A percentile compares a stretch with the other conserved stretches of the same genome.
phyloP scores from a whole-genome alignment of 495 filamentous ascomycete genomes.

The Aspergillus hancockii region DNA sequence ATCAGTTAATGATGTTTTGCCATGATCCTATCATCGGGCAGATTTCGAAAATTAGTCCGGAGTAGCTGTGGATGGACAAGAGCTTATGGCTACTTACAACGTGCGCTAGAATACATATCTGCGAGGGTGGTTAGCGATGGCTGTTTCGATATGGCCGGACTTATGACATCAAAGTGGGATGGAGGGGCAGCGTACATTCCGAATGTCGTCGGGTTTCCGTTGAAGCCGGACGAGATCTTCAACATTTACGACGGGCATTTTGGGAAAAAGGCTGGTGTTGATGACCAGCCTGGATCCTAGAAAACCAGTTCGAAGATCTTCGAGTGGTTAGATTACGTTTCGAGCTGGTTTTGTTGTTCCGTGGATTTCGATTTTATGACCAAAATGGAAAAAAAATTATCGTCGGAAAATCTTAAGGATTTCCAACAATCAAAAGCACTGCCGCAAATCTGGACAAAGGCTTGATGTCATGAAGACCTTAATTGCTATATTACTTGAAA shows the following conservation, averaged over 20 bases:
- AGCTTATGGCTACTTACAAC: conserved; percentile 62
- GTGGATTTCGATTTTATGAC: conserved; percentile 3
- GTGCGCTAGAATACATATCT: conserved; percentile 98
- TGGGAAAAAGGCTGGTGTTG: conserved; percentile 29
- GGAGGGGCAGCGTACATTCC: conserved; percentile 68
- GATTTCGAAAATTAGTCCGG: conserved; percentile 12
- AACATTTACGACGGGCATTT: conserved; percentile 85
- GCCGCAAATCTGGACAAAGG: background rate
- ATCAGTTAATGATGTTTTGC: conserved; percentile 97
- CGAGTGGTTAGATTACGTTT: background rate
- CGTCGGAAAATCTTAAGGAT: conserved; percentile 4
- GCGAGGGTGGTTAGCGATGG: conserved; percentile 32
- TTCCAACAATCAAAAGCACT: background rate
- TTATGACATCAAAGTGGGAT: conserved; percentile 35
- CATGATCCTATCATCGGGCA: conserved; percentile 67
- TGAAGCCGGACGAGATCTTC: conserved; percentile 86
- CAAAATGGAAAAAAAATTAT: conserved; percentile 17
- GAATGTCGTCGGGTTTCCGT: conserved; percentile 77
- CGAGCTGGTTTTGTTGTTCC: conserved; percentile 10
- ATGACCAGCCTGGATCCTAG: conserved; percentile 15
- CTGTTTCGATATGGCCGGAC: background rate
- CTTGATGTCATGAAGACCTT: background rate
- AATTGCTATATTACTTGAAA: background rate
- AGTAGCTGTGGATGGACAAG: background rate
- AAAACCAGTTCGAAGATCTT: conserved; percentile 3